Base-by-base conservation (phyloP, 2,329 filamentous ascomycete species). In the Fusarium poae region DNA sequence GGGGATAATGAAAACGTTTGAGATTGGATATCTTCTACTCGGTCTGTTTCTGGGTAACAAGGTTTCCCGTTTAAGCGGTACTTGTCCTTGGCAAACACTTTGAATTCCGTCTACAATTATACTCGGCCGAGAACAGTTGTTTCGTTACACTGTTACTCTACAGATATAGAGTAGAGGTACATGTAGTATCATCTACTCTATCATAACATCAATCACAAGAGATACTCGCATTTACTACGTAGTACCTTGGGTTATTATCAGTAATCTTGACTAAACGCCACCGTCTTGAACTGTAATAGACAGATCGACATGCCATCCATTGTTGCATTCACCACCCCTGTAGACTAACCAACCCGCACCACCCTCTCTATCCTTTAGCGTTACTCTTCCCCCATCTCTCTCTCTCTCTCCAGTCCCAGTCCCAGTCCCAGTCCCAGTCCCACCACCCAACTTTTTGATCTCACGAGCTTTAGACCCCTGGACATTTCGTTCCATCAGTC, bases 271-370 rank as follows among this genome's bases (percentile, higher is more conserved):
- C 46, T 45, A 51, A 46, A 40, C 62, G 62, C 62, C 62, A 63
- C 57, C n/a, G 23, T 62, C 60, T 35, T 40, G 23, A 51, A 40
- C 32, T 52, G 52, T 46, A 59, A 59, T 46, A 59, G 52, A 45
- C 52, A 55, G 45, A 65, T 65, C 62, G 52, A 43, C 62, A 65
- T 34, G 27, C 57, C 40, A 62, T 62, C 57, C 40, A 62, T 62
- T 65, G 62, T 60, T 64, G 59, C 58, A 65, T 59, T 30, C n/a
- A 45, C 27, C 29, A 43, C 52, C 61, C 62, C 53, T 65, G 62
- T 48, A n/a, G n/a, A n/a, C n/a, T n/a, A 52, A 48, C 23, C 32
- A 59, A 65, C 62, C 60, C 62, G 60, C 62, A 65, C 62, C 60
- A 65, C 62, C 59, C 60, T 32, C 13, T 51, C 39, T n/a, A n/a